Conservation (phyloP, 164 flowering plant genomes). For the Taxillus chinensis region DNA sequence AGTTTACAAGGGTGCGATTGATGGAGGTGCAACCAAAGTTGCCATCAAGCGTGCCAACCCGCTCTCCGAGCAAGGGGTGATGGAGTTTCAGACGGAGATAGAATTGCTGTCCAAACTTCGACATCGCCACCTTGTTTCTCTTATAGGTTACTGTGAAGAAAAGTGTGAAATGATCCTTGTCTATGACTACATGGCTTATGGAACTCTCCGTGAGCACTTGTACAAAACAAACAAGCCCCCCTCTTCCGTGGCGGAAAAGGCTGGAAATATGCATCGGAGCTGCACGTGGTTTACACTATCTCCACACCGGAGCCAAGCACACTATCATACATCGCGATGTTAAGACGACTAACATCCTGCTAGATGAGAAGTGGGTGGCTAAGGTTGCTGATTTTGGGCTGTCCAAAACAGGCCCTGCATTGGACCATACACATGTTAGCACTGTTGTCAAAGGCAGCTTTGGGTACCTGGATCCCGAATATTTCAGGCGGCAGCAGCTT, state of each 20-base stretch:
- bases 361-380: constrained; percentile 56
- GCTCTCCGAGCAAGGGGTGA: constrained; percentile 57
- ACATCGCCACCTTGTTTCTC: constrained; percentile 62
- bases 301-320: constrained; percentile 62
- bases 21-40: constrained; percentile 40
- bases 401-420: constrained; percentile 55
- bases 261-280: constrained; percentile 59
- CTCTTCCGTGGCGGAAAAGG: constrained; percentile 60
- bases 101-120: constrained; percentile 73
- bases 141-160: constrained; percentile 73
- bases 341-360: constrained; percentile 62
- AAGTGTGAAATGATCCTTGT: constrained; percentile 68
- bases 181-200: constrained; percentile 72
- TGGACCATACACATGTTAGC: constrained; percentile 67
- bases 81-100: constrained; percentile 66
- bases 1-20: constrained; percentile 62
- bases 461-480: constrained; percentile 76
- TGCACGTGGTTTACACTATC: constrained; percentile 74
- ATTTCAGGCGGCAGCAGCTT: constrained; percentile 52
- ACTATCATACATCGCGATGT: constrained; percentile 69
- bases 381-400: constrained; percentile 71
- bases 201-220: constrained; percentile 62
- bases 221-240: constrained; percentile 44
- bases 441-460: constrained; percentile 78
- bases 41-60: constrained; percentile 69